A percentile compares a stretch with the other conserved stretches of the same genome.
These are phyloP conservation scores for Schoenoplectus tabernaemontani DNA, from an alignment of 202 grass and related monocot species.

Conservation along the genomic window DNA sequence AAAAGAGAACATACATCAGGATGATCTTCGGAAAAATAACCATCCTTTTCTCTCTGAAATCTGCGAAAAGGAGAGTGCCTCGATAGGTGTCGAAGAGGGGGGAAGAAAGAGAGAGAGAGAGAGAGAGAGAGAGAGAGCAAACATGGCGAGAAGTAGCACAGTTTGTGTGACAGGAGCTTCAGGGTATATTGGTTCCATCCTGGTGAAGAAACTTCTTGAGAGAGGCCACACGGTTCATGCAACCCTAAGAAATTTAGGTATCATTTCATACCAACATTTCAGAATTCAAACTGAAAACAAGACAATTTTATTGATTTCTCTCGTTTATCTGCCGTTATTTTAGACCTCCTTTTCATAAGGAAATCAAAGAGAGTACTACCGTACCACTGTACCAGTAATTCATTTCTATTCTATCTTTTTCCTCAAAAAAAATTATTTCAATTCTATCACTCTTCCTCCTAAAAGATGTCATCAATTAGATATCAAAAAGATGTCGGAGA, in stretches of 20 bases:
- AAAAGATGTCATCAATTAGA: neutral
- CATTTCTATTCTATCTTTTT: no score
- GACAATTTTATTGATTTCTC: neutral
- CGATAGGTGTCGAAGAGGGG: no score
- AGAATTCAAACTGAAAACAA: neutral
- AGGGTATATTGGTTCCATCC: constrained; percentile 51
- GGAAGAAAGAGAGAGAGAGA: neutral
- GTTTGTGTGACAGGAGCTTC: constrained; percentile 50
- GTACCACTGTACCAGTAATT: no score
- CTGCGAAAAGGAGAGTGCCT: no score
- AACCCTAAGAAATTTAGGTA: constrained; percentile 40
- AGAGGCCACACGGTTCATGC: constrained; percentile 41
- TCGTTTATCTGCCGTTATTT: neutral
- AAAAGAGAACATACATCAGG: no score
- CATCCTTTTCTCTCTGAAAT: neutral
- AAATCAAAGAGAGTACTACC: neutral
- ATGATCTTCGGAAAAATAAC: neutral
- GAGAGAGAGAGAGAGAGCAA: constrained; percentile 5
- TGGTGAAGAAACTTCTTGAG: constrained; percentile 49
- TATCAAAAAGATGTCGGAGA: neutral
- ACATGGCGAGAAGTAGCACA: constrained; percentile 13
- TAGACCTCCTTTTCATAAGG: neutral
- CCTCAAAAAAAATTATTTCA: neutral
- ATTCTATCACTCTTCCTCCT: neutral
- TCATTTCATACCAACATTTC: neutral